Base-by-base conservation (phyloP, 2,329 filamentous ascomycete species). In the Pezicula carpinea region DNA sequence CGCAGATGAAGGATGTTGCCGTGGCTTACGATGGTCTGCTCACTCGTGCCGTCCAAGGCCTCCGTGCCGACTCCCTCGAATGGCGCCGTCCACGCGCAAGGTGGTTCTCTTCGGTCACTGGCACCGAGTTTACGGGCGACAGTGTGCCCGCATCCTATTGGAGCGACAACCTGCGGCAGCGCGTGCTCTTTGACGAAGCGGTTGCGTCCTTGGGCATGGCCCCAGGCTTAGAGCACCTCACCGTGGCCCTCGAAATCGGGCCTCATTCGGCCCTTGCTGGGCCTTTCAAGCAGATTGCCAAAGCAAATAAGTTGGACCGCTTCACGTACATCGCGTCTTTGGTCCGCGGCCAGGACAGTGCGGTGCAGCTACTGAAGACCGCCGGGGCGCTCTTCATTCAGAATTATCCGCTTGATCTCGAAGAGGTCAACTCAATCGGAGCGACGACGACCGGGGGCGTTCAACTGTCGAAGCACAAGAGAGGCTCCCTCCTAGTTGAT, bases 221-320 rank as follows among this genome's bases (percentile, higher is more conserved):
- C n/a, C n/a, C 40, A 14, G 29, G 45, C 2, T 35, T 50, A 6
- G 6, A 40, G 19, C 14, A 19, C 1, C 15, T 52, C 8, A 14
- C 43, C 13, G 21, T n/a, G 4, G 17, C n/a, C 15, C 32, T 57
- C n/a, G 54, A 57, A 35, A 35, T 57, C 17, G 54, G 54, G 3
- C 54, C 53, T 8, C 54, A 57, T 43, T 38, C 42, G 14, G 51
- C 50, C 1, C 39, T 56, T 10, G 31, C 32, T 13, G 42, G 44
- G 3, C 54, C 54, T 14, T 32, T 56, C 4, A 46, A 45, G 21
- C 47, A 57, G 15, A 53, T 52, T 4, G 7, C 39, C 15, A 18
- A 34, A 15, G 18, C 14, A 13, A 15, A 35, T 14, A 26, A 46
- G 11, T 14, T 26, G n/a, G 18, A 38, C 32, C 21, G 17, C 10